phyloP scores from a whole-genome alignment of 2,329 filamentous ascomycete genomes.

The Rachicladosporium sp. region DNA sequence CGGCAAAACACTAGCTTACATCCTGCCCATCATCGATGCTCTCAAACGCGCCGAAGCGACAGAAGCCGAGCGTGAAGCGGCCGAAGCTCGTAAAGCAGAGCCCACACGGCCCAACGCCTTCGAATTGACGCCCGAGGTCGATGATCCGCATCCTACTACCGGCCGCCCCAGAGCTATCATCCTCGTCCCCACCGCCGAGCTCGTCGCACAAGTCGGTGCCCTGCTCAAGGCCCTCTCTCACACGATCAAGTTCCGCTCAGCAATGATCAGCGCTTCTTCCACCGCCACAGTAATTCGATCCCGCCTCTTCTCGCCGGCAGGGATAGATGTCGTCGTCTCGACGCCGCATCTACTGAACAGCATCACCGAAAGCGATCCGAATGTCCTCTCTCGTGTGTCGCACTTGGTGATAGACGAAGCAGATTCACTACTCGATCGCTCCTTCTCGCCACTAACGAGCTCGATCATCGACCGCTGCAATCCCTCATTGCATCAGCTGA shows the following conservation, averaged over 20 bases:
- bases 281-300: conserved; percentile 69
- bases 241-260: conserved; percentile 73
- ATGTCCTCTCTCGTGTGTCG: conserved; percentile 79
- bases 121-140: conserved; percentile 31
- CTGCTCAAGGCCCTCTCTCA: conserved; percentile 77
- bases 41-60: conserved; percentile 59
- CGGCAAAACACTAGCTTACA: conserved; percentile 88
- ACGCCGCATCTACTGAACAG: conserved; percentile 84
- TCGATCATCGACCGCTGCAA: conserved; percentile 69
- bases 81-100: conserved; percentile 15
- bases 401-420: conserved; percentile 91
- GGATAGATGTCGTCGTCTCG: conserved; percentile 74
- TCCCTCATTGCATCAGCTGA: conserved; percentile 71
- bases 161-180: conserved; percentile 75
- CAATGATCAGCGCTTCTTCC: conserved; percentile 66
- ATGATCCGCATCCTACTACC: conserved; percentile 59
- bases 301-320: conserved; percentile 65
- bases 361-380: conserved; percentile 80
- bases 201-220: conserved; percentile 74
- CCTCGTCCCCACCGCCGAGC: conserved; percentile 81
- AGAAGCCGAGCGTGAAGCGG: conserved; percentile 35
- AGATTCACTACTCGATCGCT: conserved; percentile 87
- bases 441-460: conserved; percentile 73
- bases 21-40: conserved; percentile 73
- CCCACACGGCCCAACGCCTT: conserved; percentile 9